Base-by-base conservation (phyloP, 257 asterid genomes). In the Verbascum thapsus region DNA sequence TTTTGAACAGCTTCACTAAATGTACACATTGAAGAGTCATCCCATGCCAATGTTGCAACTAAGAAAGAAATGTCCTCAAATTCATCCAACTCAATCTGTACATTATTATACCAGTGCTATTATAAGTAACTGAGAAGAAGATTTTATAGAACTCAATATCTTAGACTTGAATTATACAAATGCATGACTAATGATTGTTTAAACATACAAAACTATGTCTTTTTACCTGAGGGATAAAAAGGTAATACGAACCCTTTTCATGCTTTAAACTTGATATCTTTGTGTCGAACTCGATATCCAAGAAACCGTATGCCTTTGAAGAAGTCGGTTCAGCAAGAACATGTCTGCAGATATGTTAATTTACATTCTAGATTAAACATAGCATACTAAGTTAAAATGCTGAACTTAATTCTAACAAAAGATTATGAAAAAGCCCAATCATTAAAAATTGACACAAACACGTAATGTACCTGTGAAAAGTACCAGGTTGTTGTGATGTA, bases 51-150 rank as follows among this genome's bases (percentile, higher is more conserved):
- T 58, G 88, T 88, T 37, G 87, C 83, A 34, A 55, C 42, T 68
- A 90, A 74, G 72, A 82, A 61, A 48, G 95, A 70, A 45, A 86
- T 80, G 71, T 77, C 90, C 65, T 80, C 87, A 51, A 74, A 80
- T 72, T 90, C 97, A 64, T 74, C 85, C 68, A 90, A 70, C 81
- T 84, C 95, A 75, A 90, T 80, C 96, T 89, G 88, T 56, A 42
- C 55, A 52, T 55, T 9, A 54, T 76, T 68, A 59, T 55, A 37
- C 56, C 68, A 45, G 53, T 57, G 30, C 50, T 41, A 58, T 53
- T n/a, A n/a, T n/a, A 75, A 41, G 60, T 50, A 41, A 47, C 26
- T 47, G 51, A 19, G 22, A 65, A 5, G 35, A 34, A 39, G 32
- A 62, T 16, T 38, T n/a, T 52, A 40, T 23, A 26, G 26, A 3